Evolutionary conservation across 2,329 filamentous ascomycete genomes (phyloP).

Genomic region (Xylariales sp.): DNA sequence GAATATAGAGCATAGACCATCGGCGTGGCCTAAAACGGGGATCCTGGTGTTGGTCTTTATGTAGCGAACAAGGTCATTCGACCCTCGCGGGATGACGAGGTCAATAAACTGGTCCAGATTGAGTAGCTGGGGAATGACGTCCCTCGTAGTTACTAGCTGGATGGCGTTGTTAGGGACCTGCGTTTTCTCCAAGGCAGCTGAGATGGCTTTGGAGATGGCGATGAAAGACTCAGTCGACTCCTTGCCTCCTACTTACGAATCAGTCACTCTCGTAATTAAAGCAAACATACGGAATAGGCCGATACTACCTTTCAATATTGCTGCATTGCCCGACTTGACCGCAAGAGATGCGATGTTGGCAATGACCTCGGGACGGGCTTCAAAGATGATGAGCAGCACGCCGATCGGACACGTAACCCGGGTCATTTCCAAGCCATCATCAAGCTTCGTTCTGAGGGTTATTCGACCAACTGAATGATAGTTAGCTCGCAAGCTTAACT

Average conservation of each 20-base stretch:
- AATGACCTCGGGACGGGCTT: conserved; percentile 96
- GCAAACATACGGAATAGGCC: neutral
- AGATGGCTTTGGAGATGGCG: conserved; percentile 88
- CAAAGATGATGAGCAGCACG: conserved; percentile 98
- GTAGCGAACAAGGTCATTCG: conserved; percentile 88
- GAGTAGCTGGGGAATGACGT: conserved; percentile 89
- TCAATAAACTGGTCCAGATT: conserved; percentile 89
- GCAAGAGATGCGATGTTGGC: conserved; percentile 96
- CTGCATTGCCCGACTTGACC: conserved; percentile 96
- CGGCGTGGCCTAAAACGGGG: conserved; percentile 94
- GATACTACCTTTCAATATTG: conserved; percentile 85
- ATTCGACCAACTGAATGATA: conserved; percentile 78
- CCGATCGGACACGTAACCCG: conserved; percentile 94
- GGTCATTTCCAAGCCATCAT: conserved; percentile 86
- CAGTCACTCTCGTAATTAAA: neutral
- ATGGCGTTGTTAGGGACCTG: conserved; percentile 86
- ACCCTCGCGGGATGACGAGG: conserved; percentile 91
- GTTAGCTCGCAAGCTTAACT: conserved; percentile 11
- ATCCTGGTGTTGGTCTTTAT: conserved; percentile 94
- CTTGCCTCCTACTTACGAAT: conserved; percentile 74
- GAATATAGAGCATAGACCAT: conserved; percentile 90
- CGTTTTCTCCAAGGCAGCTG: conserved; percentile 76
- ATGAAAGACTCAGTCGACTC: conserved; percentile 96
- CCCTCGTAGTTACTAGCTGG: conserved; percentile 92
- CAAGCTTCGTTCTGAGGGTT: conserved; percentile 84